Base-by-base conservation (phyloP, 2,329 filamentous ascomycete species). In the Verticillium alfalfae region DNA sequence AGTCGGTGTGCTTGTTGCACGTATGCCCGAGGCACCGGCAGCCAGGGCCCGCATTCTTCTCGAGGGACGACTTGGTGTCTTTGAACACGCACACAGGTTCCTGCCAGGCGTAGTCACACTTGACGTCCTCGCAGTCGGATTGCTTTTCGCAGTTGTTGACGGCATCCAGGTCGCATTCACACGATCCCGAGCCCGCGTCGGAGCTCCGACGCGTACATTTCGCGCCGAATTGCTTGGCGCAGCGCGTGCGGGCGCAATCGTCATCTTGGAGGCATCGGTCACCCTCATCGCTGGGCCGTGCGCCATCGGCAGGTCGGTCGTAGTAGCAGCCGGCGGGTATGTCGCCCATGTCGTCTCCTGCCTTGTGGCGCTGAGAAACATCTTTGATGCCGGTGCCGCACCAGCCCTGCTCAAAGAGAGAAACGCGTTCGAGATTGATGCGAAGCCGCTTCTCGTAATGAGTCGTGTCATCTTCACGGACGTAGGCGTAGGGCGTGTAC, bases 391-490 rank as follows among this genome's bases (percentile, higher is more conserved):
- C n/a, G 9, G 12, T 9, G 26, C 16, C 3, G 56, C 65, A 67
- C 65, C 65, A 66, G 9, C 31, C 39, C 26, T 61, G 55, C 26
- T 65, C 61, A 13, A 79, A 83, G 65, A 69, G 56, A 8, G 62
- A 3, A 7, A 60, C 38, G 38, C 62, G 61, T 18, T 52, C 45
- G 22, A 52, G n/a, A 26, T 66, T 59, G 38, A 61, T 61, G 15
- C 61, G 60, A 7, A 67, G 6, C 4, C 45, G 45, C 18, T 52
- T 52, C 12, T 52, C 45, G 9, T 52, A 52, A 22, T 52, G 18
- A 12, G 45, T 12, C 16, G 18, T 18, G 22, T 59, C 38, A 6
- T 64, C 26, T 26, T 39, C 22, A 13, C 61, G 61, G 34, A 55
- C 52, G 12, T 56, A 58, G 8, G 26, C n/a, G 3, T 12, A 18